phyloP scores from a whole-genome alignment of 441 rosid genomes.

The Brassica balearica region DNA sequence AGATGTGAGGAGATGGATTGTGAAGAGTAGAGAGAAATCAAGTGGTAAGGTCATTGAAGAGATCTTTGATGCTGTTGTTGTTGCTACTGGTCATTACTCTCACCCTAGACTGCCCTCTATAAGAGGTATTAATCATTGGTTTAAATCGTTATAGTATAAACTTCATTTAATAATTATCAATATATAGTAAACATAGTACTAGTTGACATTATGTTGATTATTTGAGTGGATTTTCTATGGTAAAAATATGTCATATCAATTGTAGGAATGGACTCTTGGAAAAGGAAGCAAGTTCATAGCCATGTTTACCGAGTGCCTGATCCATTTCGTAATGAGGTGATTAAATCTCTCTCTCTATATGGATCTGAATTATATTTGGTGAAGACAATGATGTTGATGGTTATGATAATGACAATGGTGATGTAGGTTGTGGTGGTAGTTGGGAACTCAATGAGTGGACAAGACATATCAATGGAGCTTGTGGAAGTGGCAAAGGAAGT shows the following conservation, averaged over 20 bases:
- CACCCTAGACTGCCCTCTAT: constrained; percentile 77
- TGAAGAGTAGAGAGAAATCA: constrained; percentile 54
- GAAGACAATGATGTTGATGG: neutral
- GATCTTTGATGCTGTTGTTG: constrained; percentile 88
- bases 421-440: constrained; percentile 80
- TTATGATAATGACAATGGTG: neutral
- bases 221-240: neutral
- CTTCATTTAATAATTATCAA: constrained; percentile 51
- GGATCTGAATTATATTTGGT: neutral
- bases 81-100: constrained; percentile 89
- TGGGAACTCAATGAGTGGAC: constrained; percentile 88
- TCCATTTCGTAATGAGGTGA: constrained; percentile 78
- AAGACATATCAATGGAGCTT: constrained; percentile 92
- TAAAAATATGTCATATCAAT: neutral
- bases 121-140: constrained; percentile 55
- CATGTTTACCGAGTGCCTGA: constrained; percentile 82
- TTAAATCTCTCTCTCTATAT: neutral
- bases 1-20: constrained; percentile 68
- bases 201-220: constrained; percentile 2
- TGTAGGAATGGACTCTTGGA: constrained; percentile 86
- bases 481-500: constrained; percentile 80
- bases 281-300: constrained; percentile 85
- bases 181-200: neutral
- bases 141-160: neutral
- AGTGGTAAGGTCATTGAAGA: constrained; percentile 58